Base-by-base conservation (phyloP, 768 basidiomycete species). In the Brasilioporus rufonigricans region DNA sequence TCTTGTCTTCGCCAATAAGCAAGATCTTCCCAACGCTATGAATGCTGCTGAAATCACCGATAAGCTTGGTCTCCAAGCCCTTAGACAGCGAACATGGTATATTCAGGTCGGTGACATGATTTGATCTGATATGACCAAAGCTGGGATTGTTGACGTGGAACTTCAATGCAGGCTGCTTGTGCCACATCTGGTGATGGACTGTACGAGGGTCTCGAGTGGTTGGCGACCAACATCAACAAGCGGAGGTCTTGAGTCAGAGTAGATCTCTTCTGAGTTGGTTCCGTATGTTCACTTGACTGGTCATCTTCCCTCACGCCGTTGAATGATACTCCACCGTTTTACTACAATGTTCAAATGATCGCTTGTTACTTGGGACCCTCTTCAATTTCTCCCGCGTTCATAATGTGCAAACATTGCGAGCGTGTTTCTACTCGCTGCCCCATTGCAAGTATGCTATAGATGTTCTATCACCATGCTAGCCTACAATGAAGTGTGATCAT, bases 1-100 rank as follows among this genome's bases (percentile, higher is more conserved):
- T 64, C 86, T 99, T 62, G 97, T 99, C 69, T 98, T 98, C 67
- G 96, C 97, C 74, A 99, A 99, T 86, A 99, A 99, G 80, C 97
- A 99, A 77, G 97, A 99, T 85, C 77, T 99, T 70, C 97, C 97
- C 61, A 98, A 99, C 72, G 97, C 96, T 62, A 98, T 98, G 95
- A 96, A 94, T 71, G 96, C 96, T 39, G 91, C 95, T 60, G 97
- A 99, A 76, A 97, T 99, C 69, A 98, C 97, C 56, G 97, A 99
- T 77, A 98, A 98, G 76, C 93, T 99, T 65, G 96, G 97, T 58
- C 89, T 99, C 49, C 96, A 98, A 71, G 91, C 93, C 49, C 86
- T 99, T 66, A 88, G 94, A 72, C 91, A 98, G 80, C 81, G 97
- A 77, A 93, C 90, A 58, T 99, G 97, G 97, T 96, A 92, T 74